Conservation (phyloP, 495 filamentous ascomycete genomes). For the Sporormia fimetaria region DNA sequence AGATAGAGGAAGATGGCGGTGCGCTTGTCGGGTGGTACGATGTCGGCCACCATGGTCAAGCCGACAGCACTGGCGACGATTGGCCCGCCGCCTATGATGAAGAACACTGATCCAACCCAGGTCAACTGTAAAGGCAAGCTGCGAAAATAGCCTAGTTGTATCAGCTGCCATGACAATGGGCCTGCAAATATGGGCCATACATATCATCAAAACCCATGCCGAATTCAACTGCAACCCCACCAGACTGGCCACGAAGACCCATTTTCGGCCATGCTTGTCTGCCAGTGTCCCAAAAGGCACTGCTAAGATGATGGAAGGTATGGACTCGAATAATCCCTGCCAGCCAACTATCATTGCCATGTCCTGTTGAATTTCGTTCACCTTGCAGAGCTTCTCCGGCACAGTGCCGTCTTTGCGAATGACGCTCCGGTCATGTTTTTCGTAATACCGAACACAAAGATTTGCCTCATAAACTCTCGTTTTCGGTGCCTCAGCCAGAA, state of each 20-base stretch:
- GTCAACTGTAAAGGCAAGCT: constrained; percentile 20
- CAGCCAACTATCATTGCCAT: constrained; percentile 20
- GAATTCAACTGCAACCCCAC: constrained; percentile 13
- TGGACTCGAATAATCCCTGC: constrained; percentile 22
- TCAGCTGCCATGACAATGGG: not conserved
- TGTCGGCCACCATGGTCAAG: constrained; percentile 22
- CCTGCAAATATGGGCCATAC: not conserved
- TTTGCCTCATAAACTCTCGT: constrained; percentile 22
- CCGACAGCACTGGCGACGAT: constrained; percentile 14
- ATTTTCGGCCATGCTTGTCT: constrained; percentile 18
- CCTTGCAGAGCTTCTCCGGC: constrained; percentile 20
- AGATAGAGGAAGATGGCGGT: constrained; percentile 22
- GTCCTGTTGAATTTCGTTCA: constrained; percentile 17
- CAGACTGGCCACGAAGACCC: constrained; percentile 11
- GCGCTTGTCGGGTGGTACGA: constrained; percentile 18
- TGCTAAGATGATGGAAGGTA: constrained; percentile 20
- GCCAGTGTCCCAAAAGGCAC: constrained; percentile 20
- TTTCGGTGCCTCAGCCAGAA: constrained; percentile 15
- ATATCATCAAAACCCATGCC: constrained; percentile 20
- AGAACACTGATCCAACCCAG: constrained; percentile 19
- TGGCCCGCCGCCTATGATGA: constrained; percentile 13
- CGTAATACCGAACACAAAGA: constrained; percentile 21
- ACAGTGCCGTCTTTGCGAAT: constrained; percentile 14
- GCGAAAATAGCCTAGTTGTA: constrained; percentile 9
- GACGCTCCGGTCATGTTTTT: constrained; percentile 17